phyloP scores from a whole-genome alignment of 2,329 filamentous ascomycete species.

The Colletotrichum sp. region DNA sequence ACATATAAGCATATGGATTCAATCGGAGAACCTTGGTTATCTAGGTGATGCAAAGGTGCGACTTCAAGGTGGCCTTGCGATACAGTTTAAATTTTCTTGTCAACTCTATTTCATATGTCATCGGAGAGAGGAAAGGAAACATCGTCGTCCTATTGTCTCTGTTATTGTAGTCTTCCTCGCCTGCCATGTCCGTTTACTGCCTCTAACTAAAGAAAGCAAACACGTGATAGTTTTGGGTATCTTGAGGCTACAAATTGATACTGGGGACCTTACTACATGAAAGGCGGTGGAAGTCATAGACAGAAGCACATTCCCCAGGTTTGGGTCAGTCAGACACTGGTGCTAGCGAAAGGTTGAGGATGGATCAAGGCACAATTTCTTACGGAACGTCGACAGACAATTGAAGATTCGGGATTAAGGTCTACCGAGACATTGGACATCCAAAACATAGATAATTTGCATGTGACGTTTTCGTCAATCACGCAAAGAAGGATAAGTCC shows the following conservation, averaged over 20 bases:
- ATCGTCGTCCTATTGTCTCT: neutral
- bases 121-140: neutral
- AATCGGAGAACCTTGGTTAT: neutral
- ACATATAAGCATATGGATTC: neutral
- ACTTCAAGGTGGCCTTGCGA: neutral
- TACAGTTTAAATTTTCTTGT: neutral
- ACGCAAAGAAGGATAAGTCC: neutral
- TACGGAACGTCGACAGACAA: neutral
- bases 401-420: neutral
- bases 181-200: neutral
- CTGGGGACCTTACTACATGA: neutral
- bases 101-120: neutral
- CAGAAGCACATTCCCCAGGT: neutral
- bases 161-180: rapidly evolving
- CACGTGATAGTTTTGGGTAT: neutral
- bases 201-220: neutral
- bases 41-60: neutral
- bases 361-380: neutral
- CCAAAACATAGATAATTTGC: neutral
- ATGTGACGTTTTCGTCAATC: neutral
- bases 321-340: neutral
- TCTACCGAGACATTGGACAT: neutral
- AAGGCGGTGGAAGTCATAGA: neutral
- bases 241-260: neutral
- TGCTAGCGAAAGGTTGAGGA: neutral